A percentile compares a stretch with the other conserved stretches of the same genome.
Evolutionary conservation across 1,284 basidiomycete species (phyloP).

Genomic region (Tilletia caries): DNA sequence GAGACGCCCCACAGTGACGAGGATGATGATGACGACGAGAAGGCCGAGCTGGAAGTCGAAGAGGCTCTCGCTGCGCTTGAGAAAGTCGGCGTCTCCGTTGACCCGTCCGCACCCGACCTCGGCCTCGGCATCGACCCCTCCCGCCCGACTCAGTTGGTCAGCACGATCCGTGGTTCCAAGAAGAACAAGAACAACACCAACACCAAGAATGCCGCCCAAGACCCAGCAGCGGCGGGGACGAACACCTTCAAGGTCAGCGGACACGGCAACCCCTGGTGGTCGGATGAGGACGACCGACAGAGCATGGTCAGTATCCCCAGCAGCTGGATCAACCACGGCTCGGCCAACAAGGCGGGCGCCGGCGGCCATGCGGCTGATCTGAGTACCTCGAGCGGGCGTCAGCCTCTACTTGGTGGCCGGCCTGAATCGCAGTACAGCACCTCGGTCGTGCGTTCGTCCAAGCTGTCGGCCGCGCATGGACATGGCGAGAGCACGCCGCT

Average conservation of each 20-base stretch:
- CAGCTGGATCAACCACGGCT: slow-evolving; percentile 30
- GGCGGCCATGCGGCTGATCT: not conserved
- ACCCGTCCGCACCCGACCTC: not conserved
- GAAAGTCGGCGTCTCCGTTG: slow-evolving; percentile 32
- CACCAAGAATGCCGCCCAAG: not conserved
- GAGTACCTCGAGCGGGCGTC: slow-evolving; percentile 23
- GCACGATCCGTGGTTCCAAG: slow-evolving; percentile 17
- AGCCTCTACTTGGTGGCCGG: not conserved
- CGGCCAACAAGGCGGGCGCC: not conserved
- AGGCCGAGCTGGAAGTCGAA: slow-evolving; percentile 35
- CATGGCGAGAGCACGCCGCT: not conserved
- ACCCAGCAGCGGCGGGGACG: not conserved
- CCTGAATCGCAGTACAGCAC: slow-evolving; percentile 43
- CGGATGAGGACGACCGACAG: slow-evolving; percentile 28
- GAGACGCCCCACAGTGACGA: not conserved
- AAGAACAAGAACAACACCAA: too few relatives aligned
- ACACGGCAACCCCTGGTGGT: slow-evolving; percentile 50
- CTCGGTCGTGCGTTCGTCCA: slow-evolving; percentile 41
- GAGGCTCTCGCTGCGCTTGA: slow-evolving; percentile 44
- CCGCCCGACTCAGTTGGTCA: slow-evolving; percentile 28
- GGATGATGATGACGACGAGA: not conserved
- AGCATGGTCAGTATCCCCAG: slow-evolving; percentile 37
- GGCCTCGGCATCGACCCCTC: not conserved
- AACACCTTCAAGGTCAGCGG: slow-evolving; percentile 41
- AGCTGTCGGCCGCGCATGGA: slow-evolving; percentile 28